Conservation (phyloP, 805 yeast genomes). For the Ogataea methanolica region DNA sequence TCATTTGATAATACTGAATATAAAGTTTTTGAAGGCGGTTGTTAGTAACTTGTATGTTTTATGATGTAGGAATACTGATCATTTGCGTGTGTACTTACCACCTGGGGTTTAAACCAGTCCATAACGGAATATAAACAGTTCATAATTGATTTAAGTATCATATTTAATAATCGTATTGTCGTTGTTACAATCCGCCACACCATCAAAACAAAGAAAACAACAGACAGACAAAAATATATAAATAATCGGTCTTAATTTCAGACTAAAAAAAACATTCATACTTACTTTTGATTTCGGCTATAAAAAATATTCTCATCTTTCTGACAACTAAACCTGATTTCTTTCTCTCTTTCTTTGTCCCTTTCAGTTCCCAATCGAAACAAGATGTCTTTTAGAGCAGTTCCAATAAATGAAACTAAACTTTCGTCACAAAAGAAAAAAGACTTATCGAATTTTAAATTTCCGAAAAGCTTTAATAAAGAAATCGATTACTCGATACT, state of each 20-base stretch:
- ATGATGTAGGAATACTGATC: no score
- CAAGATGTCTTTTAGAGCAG: conserved; percentile 10
- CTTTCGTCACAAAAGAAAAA: conserved; percentile 7
- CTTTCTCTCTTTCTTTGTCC: not conserved
- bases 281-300: no score
- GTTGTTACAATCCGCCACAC: no score
- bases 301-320: not conserved
- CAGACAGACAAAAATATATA: no score
- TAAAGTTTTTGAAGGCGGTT: not conserved
- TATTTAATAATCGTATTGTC: no score
- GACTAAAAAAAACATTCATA: no score
- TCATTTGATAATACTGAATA: conserved; percentile 22
- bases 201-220: no score
- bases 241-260: no score
- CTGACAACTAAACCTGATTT: not conserved
- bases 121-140: conserved; percentile 1
- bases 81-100: conserved; percentile 10
- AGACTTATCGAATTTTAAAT: conserved; percentile 21
- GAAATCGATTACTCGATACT: conserved; percentile 36
- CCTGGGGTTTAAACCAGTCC: conserved; percentile 12
- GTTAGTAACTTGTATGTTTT: not conserved
- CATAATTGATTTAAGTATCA: not conserved
- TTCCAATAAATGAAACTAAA: conserved; percentile 13
- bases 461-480: conserved; percentile 33
- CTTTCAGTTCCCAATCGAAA: not conserved